A percentile compares a stretch with the other conserved stretches of the same genome.
Evolutionary conservation across 345 rosid species (phyloP).

Genomic region (Aquilaria malaccensis): DNA sequence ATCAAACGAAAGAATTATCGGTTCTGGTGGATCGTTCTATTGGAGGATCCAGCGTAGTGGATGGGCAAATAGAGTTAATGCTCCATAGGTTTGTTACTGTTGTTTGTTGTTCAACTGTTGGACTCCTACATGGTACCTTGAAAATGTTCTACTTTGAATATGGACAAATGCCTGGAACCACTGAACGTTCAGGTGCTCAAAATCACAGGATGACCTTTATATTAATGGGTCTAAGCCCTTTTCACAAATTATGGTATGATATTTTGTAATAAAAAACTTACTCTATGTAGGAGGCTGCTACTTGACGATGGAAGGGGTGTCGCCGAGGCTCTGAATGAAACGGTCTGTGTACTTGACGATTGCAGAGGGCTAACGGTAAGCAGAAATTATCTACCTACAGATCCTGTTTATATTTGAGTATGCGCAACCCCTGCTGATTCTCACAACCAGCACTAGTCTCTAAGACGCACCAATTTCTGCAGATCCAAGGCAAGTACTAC

Average conservation of each 20-base stretch:
- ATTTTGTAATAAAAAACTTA: neutral
- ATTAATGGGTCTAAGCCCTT: too few relatives aligned
- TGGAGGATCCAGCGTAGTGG: conserved; percentile 85
- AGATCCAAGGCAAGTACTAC: conserved; percentile 93
- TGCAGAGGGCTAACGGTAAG: conserved; percentile 83
- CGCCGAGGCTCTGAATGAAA: conserved; percentile 78
- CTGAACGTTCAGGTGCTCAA: neutral
- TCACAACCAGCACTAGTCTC: neutral
- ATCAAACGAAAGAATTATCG: conserved; percentile 66
- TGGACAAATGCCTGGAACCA: neutral
- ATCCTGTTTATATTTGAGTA: neutral
- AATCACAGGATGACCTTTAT: too few relatives aligned
- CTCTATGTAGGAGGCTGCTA: conserved; percentile 69
- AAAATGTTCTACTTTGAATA: neutral
- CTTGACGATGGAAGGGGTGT: conserved; percentile 94
- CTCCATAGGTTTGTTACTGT: conserved; percentile 64
- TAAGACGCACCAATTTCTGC: conserved; percentile 17
- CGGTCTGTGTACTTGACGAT: conserved; percentile 55
- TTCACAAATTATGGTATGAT: too few relatives aligned
- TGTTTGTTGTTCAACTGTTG: conserved; percentile 3
- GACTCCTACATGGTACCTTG: neutral
- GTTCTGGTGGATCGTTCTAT: conserved; percentile 85
- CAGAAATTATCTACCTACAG: conserved; percentile 7
- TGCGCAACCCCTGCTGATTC: neutral
- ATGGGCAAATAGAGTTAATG: conserved; percentile 95